Evolutionary conservation across 441 rosid species (phyloP), one percentile per base, ranked within the genome.

Genomic region (Adansonia grandidieri): DNA sequence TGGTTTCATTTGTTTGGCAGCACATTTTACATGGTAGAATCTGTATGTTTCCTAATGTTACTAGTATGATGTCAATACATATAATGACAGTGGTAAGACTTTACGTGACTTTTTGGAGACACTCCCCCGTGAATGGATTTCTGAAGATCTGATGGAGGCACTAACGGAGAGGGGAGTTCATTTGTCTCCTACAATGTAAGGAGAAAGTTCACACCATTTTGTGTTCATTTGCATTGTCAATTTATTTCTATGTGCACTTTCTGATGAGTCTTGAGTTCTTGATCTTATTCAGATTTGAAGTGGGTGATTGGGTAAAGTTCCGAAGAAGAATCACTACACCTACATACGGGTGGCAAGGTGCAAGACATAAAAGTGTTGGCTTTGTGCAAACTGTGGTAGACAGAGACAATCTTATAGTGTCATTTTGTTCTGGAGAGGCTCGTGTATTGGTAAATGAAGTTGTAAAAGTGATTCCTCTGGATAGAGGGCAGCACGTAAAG

Each of bases 251-350:
- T 45, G 32, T 75, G 10, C 19, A 14, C 63, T 48, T 71, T 10
- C 11, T 73, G 32, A 42, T 13, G 20, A 57, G 56, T 68, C 11
- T 53, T 56, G 42, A 65, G 67, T 53, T 62, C 15, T 56, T 50
- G 77, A 61, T 86, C 71, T 17, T 71, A 9, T 74, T 80, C 82
- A 97, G 99, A 83, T 97, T 85, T 87, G 97, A 92, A 82, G 89
- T 93, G 74, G 98, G 98, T 71, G 98, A 97, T 82, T 97, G 99
- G 99, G 97, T 95, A 83, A 97, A 93, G 87, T 97, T 93, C 82
- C 95, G 86, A 84, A 89, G 97, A 90, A 88, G 90, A 82, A 86
- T 93, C 79, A 86, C 86, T 6, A 77, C 88, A 83, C 98, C 99
- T 64, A 78, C 87, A 37, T 85, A 90, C 86, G 98, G 98, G 57